A percentile compares a stretch with the other conserved stretches of the same genome.
Evolutionary conservation across 2,329 filamentous ascomycete species (phyloP).

Genomic region (Pseudocercospora crystallina): DNA sequence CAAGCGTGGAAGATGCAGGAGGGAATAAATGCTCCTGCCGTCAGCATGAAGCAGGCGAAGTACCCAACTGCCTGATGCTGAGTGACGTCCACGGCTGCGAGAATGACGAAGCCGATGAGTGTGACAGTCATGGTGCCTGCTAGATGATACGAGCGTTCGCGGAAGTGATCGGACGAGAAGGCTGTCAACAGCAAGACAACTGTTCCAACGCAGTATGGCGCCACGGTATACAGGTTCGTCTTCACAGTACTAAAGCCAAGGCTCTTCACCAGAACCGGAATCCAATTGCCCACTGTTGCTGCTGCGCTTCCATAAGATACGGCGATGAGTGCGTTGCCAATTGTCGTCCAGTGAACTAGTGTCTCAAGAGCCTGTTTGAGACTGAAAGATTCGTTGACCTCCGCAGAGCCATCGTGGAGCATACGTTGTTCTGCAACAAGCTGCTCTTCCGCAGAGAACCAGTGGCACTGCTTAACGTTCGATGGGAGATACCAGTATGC

Average conservation of each 20-base stretch:
- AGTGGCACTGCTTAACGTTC: not conserved
- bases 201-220: slow-evolving; percentile 2
- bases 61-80: slow-evolving; percentile 1
- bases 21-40: not conserved
- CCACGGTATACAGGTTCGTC: slow-evolving; percentile 1
- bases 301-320: not conserved
- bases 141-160: slow-evolving; percentile 1
- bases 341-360: slow-evolving; percentile 1
- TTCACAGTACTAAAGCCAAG: not conserved
- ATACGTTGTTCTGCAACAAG: slow-evolving; percentile 1
- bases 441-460: not conserved
- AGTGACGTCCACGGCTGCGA: not conserved
- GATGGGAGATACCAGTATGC: slow-evolving; percentile 1
- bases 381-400: not conserved
- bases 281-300: slow-evolving; percentile 1
- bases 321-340: slow-evolving; percentile 1
- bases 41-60: slow-evolving; percentile 1
- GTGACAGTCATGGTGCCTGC: not conserved
- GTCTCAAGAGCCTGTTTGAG: not conserved
- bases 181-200: not conserved
- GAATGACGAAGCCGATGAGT: not conserved
- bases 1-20: slow-evolving; percentile 3
- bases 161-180: slow-evolving; percentile 1
- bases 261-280: not conserved
- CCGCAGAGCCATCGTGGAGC: not conserved